These are phyloP conservation scores for Fusarium sp. DNA, from an alignment of 2,329 filamentous ascomycete genomes.

Conservation along the genomic window DNA sequence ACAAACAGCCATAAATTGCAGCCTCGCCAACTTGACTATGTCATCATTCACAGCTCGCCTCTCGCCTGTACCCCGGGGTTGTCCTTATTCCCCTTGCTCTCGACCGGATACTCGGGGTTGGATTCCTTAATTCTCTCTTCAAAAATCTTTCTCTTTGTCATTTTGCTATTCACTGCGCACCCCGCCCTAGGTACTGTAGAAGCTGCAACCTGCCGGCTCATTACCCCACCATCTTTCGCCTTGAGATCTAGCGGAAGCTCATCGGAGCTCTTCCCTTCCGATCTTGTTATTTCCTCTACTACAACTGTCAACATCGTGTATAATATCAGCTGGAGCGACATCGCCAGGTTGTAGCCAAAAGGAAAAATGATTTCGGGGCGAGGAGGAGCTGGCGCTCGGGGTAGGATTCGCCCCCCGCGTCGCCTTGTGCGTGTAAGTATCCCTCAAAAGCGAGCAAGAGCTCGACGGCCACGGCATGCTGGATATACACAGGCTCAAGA, in stretches of 20 bases:
- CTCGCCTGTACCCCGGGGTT: conserved; percentile 29
- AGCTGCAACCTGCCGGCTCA: conserved; percentile 21
- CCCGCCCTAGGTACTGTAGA: conserved; percentile 23
- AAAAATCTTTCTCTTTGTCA: not conserved
- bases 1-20: conserved; percentile 43
- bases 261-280: not conserved
- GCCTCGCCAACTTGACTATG: conserved; percentile 44
- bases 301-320: not conserved
- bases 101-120: conserved; percentile 30
- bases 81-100: conserved; percentile 23
- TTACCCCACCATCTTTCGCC: conserved; percentile 39
- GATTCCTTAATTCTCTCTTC: not conserved
- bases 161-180: conserved; percentile 14
- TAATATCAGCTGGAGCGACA: conserved; percentile 7
- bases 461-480: not conserved
- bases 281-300: not conserved
- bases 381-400: conserved; percentile 57
- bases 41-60: conserved; percentile 38
- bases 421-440: conserved; percentile 57
- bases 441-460: not conserved
- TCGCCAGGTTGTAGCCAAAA: conserved; percentile 4
- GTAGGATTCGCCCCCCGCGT: conserved; percentile 59
- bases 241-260: conserved; percentile 12
- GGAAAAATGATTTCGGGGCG: conserved; percentile 63
- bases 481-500: not conserved